Conservation (phyloP, 1,284 basidiomycete species). For the Cryptococcus sp. region DNA sequence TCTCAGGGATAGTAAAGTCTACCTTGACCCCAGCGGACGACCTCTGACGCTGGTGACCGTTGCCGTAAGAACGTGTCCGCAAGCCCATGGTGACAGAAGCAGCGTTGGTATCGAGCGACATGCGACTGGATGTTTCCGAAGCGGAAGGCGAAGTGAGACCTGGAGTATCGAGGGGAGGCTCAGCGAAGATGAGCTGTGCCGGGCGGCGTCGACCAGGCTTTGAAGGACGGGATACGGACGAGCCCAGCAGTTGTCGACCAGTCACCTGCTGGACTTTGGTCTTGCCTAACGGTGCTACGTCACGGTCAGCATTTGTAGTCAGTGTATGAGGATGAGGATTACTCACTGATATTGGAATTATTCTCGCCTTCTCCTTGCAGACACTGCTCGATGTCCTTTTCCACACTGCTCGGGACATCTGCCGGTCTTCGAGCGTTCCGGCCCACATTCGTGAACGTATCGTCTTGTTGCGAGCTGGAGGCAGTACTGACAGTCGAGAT, state of each 20-base stretch:
- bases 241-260: constrained; percentile 21
- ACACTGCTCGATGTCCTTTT: constrained; percentile 14
- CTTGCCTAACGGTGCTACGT: constrained; percentile 11
- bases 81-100: constrained; percentile 23
- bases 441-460: constrained; percentile 32
- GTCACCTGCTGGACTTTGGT: constrained; percentile 1
- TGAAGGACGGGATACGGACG: constrained; percentile 26
- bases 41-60: constrained; percentile 35
- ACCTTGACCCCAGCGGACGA: constrained; percentile 36
- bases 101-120: constrained; percentile 37
- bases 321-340: not conserved
- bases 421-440: constrained; percentile 1
- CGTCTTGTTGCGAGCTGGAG: constrained; percentile 23
- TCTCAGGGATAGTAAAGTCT: constrained; percentile 44
- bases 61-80: constrained; percentile 16
- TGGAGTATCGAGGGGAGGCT: constrained; percentile 30
- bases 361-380: constrained; percentile 34
- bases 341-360: constrained; percentile 30
- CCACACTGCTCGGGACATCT: constrained; percentile 2
- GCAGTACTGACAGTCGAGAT: constrained; percentile 28
- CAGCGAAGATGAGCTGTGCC: constrained; percentile 24
- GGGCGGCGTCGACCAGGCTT: constrained; percentile 32
- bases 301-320: not conserved
- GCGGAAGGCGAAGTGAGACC: constrained; percentile 42
- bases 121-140: constrained; percentile 38